phyloP scores from a whole-genome alignment of 2,329 filamentous ascomycete genomes.

The Blastomyces percursus region DNA sequence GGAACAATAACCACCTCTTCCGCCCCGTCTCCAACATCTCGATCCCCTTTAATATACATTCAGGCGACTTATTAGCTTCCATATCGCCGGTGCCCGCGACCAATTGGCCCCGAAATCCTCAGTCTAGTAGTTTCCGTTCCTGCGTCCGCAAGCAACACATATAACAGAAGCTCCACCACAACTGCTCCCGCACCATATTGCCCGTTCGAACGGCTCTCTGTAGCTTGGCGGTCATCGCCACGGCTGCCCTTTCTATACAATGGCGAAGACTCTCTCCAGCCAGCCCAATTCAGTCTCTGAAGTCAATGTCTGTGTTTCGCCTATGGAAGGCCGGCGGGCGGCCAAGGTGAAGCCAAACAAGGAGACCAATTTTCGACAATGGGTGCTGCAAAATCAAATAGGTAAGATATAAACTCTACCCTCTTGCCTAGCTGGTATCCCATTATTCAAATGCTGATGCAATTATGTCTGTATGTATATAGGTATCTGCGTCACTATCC shows the following conservation, averaged over 20 bases:
- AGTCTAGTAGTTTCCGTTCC: not conserved
- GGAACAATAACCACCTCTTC: not conserved
- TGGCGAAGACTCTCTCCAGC: constrained; percentile 26
- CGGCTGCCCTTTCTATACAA: constrained; percentile 10
- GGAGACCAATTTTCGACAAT: constrained; percentile 38
- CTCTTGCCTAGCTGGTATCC: not conserved
- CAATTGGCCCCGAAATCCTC: not conserved
- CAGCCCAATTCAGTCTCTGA: constrained; percentile 25
- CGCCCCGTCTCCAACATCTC: not conserved
- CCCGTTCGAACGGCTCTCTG: not conserved
- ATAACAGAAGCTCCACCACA: not conserved
- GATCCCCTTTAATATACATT: not conserved
- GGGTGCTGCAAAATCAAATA: constrained; percentile 69
- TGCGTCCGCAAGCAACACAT: not conserved
- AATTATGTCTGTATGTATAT: not conserved
- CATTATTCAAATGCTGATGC: not conserved
- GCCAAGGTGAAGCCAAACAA: constrained; percentile 16
- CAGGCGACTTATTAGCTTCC: not conserved
- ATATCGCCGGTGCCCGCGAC: not conserved
- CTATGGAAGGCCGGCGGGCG: constrained; percentile 20
- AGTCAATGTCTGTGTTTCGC: constrained; percentile 34
- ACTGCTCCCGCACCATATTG: not conserved
- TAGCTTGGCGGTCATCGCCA: constrained; percentile 8
- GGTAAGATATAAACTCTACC: constrained; percentile 40
- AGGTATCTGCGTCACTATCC: constrained; percentile 78